phyloP scores from a whole-genome alignment of 345 rosid species.

The Pseudoturritis turrita region DNA sequence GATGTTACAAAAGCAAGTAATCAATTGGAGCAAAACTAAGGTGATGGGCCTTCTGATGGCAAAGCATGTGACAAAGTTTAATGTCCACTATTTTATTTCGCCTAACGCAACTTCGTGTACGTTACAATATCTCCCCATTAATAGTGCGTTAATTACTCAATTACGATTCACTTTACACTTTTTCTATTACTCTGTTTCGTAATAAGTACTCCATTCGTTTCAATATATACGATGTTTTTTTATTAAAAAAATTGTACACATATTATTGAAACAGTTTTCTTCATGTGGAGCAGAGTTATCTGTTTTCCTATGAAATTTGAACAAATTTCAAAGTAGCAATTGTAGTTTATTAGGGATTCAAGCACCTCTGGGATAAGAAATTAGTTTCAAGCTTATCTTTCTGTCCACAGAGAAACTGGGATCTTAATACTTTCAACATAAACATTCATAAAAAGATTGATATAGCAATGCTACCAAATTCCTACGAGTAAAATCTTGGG shows the following conservation, averaged over 20 bases:
- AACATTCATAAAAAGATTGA: background rate
- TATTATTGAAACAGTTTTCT: too few relatives aligned
- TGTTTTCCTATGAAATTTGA: too few relatives aligned
- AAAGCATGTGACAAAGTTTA: conserved; percentile 25
- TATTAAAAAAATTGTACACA: too few relatives aligned
- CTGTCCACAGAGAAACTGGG: background rate
- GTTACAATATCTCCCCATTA: conserved; percentile 19
- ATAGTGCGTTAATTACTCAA: conserved; percentile 29
- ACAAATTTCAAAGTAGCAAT: too few relatives aligned
- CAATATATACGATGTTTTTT: too few relatives aligned
- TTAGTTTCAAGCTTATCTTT: background rate
- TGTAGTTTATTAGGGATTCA: too few relatives aligned
- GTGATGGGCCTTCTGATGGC: conserved; percentile 15
- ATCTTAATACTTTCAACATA: background rate
- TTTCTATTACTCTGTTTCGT: too few relatives aligned
- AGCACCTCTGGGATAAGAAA: background rate
- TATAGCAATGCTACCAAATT: background rate
- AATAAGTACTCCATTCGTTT: too few relatives aligned
- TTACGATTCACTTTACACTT: background rate
- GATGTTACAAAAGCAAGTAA: background rate
- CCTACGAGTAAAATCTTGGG: background rate
- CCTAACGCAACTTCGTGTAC: conserved; percentile 29
- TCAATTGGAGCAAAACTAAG: background rate
- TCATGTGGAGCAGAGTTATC: too few relatives aligned
- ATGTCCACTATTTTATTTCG: conserved; percentile 9